Conservation (phyloP, 2,329 filamentous ascomycete genomes). For the Dendryphion nanum region DNA sequence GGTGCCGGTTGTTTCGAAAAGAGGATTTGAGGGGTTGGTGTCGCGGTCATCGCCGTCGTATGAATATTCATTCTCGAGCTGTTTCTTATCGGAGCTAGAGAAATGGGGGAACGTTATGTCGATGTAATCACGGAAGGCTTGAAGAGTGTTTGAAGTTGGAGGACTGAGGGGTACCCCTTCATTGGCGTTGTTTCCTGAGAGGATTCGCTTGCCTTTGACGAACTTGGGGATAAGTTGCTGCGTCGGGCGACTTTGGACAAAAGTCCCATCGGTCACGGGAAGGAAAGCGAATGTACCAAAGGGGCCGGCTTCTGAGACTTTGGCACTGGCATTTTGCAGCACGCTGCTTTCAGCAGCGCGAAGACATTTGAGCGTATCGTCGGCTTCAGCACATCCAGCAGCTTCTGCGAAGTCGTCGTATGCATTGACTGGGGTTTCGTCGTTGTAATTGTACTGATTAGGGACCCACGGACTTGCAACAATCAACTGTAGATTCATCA, state of each 20-base stretch:
- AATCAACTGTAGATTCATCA: constrained; percentile 22
- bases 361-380: constrained; percentile 27
- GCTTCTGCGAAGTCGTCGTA: constrained; percentile 30
- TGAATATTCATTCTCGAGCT: constrained; percentile 26
- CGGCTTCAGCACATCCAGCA: constrained; percentile 22
- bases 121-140: constrained; percentile 31
- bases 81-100: constrained; percentile 22
- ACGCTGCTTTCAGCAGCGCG: constrained; percentile 20
- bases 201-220: constrained; percentile 25
- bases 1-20: constrained; percentile 25
- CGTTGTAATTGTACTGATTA: constrained; percentile 32
- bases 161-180: constrained; percentile 42
- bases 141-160: constrained; percentile 23
- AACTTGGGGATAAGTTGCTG: constrained; percentile 21
- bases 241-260: constrained; percentile 37
- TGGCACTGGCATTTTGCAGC: constrained; percentile 28
- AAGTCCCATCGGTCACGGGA: constrained; percentile 42
- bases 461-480: constrained; percentile 33
- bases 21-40: constrained; percentile 19
- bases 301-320: constrained; percentile 29
- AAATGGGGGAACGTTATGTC: constrained; percentile 35
- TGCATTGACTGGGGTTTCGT: constrained; percentile 23
- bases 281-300: constrained; percentile 44
- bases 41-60: constrained; percentile 24
- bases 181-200: constrained; percentile 36